phyloP scores from a whole-genome alignment of 257 asterid genomes.

The Primulina huaijiensis region DNA sequence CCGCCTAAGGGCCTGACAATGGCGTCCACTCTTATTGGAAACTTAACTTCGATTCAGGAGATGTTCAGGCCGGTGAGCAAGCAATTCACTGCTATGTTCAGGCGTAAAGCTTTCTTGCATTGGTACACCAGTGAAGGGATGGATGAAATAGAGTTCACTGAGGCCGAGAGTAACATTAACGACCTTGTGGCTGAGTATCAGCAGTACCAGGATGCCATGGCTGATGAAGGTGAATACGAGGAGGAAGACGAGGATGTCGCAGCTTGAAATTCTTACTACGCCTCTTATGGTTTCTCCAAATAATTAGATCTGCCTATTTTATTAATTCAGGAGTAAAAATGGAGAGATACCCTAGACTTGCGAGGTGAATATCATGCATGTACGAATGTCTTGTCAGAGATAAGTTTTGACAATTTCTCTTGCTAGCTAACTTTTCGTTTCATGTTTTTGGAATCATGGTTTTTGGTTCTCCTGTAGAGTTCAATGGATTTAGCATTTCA shows the following conservation, averaged over 20 bases:
- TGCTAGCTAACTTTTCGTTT: no score
- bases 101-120: constrained; percentile 49
- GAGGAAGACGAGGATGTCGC: constrained; percentile 34
- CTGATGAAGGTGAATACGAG: constrained; percentile 38
- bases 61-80: constrained; percentile 53
- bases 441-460: no score
- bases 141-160: constrained; percentile 42
- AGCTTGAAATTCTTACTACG: constrained; percentile 24
- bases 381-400: constrained; percentile 13
- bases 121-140: constrained; percentile 45
- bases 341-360: constrained; percentile 15
- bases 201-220: constrained; percentile 51
- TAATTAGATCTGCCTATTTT: constrained; percentile 24
- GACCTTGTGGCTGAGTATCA: constrained; percentile 52
- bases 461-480: no score
- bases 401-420: no score
- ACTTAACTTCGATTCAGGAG: constrained; percentile 50
- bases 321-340: constrained; percentile 16
- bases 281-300: constrained; percentile 21
- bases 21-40: constrained; percentile 46
- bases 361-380: not conserved
- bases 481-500: no score
- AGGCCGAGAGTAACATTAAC: constrained; percentile 44
- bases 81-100: constrained; percentile 47
- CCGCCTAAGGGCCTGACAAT: constrained; percentile 46